These are phyloP conservation scores for Zymoseptoria ardabiliae DNA, from an alignment of 2,329 filamentous ascomycete species.

Conservation along the genomic window DNA sequence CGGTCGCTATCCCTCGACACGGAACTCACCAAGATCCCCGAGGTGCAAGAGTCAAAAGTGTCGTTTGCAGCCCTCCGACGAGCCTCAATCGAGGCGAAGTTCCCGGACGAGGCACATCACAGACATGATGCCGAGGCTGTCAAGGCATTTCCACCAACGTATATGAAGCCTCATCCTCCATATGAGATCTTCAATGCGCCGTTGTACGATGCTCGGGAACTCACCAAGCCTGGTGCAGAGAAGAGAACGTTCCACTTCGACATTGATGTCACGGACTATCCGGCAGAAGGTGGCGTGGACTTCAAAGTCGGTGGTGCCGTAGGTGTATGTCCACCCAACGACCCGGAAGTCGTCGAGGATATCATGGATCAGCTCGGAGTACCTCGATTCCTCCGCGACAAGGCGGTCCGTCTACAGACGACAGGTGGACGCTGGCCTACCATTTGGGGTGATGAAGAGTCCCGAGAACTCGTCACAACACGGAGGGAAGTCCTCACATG, in stretches of 20 bases:
- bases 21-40: slow-evolving; percentile 60
- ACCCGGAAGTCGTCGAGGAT: slow-evolving; percentile 67
- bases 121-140: slow-evolving; percentile 36
- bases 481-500: slow-evolving; percentile 87
- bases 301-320: slow-evolving; percentile 97
- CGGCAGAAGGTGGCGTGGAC: slow-evolving; percentile 72
- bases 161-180: slow-evolving; percentile 89
- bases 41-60: slow-evolving; percentile 68
- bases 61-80: slow-evolving; percentile 36
- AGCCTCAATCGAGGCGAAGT: slow-evolving; percentile 48
- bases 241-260: slow-evolving; percentile 98
- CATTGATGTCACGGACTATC: slow-evolving; percentile 91
- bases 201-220: slow-evolving; percentile 73
- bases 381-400: slow-evolving; percentile 75
- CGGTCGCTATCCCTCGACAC: slow-evolving; percentile 64
- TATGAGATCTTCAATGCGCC: slow-evolving; percentile 88
- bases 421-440: slow-evolving; percentile 85
- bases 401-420: slow-evolving; percentile 72
- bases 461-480: slow-evolving; percentile 81
- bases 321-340: slow-evolving; percentile 85
- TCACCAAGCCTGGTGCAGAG: slow-evolving; percentile 82
- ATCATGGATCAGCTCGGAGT: slow-evolving; percentile 75
- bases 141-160: slow-evolving; percentile 66
- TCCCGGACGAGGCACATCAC: slow-evolving; percentile 39
- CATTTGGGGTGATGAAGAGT: slow-evolving; percentile 87